Evolutionary conservation across 805 yeast species (phyloP).

Genomic region (Isabelozyma pseudorhagii): DNA sequence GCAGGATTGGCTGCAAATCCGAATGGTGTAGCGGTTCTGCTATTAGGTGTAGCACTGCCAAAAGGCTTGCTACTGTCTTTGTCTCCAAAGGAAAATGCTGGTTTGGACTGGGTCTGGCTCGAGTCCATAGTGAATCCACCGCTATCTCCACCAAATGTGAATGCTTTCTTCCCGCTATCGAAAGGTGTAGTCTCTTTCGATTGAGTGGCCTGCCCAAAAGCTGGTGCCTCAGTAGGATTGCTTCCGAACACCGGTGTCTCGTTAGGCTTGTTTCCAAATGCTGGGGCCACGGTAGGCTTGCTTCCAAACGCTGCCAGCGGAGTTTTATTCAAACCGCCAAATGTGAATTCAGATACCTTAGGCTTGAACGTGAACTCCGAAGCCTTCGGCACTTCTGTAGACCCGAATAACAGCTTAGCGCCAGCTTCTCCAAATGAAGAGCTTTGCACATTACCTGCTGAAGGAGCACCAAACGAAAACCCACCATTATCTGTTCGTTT

Average conservation of each 20-base stretch:
- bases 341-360: not conserved
- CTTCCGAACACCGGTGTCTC: not conserved
- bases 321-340: not conserved
- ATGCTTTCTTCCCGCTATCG: not conserved
- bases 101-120: not conserved
- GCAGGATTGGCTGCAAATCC: constrained; percentile 3
- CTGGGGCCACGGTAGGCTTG: not conserved
- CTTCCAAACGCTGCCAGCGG: not conserved
- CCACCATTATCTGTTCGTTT: not conserved
- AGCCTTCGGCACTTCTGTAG: not conserved
- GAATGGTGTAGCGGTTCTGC: constrained; percentile 2
- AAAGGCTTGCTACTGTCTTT: not conserved
- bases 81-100: not conserved
- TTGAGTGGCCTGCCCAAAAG: not conserved
- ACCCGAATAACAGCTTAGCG: not conserved
- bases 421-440: not conserved
- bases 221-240: not conserved
- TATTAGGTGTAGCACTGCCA: not conserved
- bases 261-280: not conserved
- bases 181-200: not conserved
- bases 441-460: not conserved
- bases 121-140: constrained; percentile 5
- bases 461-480: not conserved
- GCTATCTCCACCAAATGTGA: not conserved
- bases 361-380: constrained; percentile 6